phyloP scores from a whole-genome alignment of 106 monocot species.

The Posidonia australis region DNA sequence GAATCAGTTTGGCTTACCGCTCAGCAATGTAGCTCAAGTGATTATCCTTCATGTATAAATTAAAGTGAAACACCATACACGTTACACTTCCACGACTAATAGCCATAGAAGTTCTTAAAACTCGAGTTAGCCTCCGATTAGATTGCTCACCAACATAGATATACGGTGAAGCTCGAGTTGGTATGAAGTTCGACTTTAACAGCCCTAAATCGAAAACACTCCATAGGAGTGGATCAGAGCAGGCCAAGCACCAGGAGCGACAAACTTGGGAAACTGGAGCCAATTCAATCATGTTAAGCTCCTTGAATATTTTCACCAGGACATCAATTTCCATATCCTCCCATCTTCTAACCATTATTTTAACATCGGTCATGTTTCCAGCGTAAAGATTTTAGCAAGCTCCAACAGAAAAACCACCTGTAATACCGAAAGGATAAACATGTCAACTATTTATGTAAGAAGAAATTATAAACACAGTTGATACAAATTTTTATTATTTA shows the following conservation, averaged over 20 bases:
- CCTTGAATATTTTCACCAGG: constrained; percentile 80
- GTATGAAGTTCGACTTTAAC: constrained; percentile 77
- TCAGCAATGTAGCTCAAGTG: constrained; percentile 71
- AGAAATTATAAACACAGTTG: not conserved
- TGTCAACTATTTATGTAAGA: not conserved
- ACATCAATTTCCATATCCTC: constrained; percentile 90
- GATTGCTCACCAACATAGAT: constrained; percentile 79
- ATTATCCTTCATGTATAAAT: constrained; percentile 90
- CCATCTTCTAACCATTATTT: constrained; percentile 44
- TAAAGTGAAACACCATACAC: constrained; percentile 73
- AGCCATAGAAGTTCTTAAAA: constrained; percentile 58
- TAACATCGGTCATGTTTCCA: constrained; percentile 45
- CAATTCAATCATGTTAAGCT: constrained; percentile 74
- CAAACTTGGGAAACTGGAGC: constrained; percentile 78
- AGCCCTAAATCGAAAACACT: constrained; percentile 59
- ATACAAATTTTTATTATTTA: no score
- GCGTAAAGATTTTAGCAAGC: not conserved
- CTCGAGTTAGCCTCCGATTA: constrained; percentile 47
- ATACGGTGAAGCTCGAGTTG: constrained; percentile 68
- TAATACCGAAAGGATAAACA: not conserved
- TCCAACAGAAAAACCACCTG: not conserved
- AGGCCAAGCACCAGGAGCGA: constrained; percentile 66
- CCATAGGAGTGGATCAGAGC: constrained; percentile 82
- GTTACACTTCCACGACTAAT: constrained; percentile 55
- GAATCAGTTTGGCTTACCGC: constrained; percentile 34